Evolutionary conservation across 2,329 filamentous ascomycete genomes (phyloP), one percentile per base, ranked within the genome.

Genomic region (Emericellopsis atlantica): DNA sequence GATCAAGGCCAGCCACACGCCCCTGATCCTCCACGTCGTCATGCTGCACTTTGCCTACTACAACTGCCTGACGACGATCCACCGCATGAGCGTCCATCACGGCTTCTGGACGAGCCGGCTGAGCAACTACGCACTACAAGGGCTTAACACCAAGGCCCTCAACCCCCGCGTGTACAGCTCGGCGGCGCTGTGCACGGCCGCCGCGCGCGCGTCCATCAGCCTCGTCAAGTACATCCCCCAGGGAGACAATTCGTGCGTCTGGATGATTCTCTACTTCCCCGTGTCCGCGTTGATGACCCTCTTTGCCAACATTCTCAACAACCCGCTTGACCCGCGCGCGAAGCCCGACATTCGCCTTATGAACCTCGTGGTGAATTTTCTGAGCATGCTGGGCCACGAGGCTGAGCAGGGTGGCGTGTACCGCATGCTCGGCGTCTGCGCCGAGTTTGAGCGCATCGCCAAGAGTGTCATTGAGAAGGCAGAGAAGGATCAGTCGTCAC

Each of bases 31-130:
- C 16, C 90, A 96, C 49, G 79, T 98, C 40, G 89, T 95, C 45
- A 86, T 95, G 57, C 67, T 98, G 43, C 92, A 98, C 59, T 93
- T 98, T 53, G 82, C 87, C 2, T 98, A 98, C 61, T 96, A 96
- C 67, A 98, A 98, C 58, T 95, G 89, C 52, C 65, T 98, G 40
- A 95, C 90, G 1, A 98, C 92, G 0, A 95, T 98, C 48, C 92
- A 98, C 58, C 85, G 92, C 40, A 98, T 96, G 92, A 94, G 87
- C 34, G 84, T 96, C 24, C 92, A 96, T 52, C 89, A 95, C 56
- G 92, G 92, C 12, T 95, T 95, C 63, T 98, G 92, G 92, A 96
- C 90, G 1, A 95, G 86, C 54, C 78, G 92, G 32, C 65, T 98
- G 33, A 94, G 89, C 32, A 90, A 96, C 53, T 96, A 88, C 54